Evolutionary conservation across 495 filamentous ascomycete genomes (phyloP).

Genomic region (Parathielavia appendiculata): DNA sequence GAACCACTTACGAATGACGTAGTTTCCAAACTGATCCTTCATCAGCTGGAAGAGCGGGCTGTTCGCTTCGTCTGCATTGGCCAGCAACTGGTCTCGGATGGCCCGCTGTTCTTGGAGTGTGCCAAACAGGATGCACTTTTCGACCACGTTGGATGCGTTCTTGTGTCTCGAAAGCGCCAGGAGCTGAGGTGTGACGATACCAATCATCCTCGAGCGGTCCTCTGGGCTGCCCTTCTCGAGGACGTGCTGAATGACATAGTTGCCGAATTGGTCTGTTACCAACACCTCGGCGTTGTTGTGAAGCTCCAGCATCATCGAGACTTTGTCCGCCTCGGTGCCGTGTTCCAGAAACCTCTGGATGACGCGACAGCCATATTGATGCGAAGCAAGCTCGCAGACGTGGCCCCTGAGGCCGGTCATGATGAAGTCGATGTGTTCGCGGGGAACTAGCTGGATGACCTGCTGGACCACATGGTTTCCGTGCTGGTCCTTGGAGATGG

Average conservation of each 20-base stretch:
- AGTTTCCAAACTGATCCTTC: slow-evolving; percentile 91
- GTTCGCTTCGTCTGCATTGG: slow-evolving; percentile 56
- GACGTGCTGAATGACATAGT: slow-evolving; percentile 95
- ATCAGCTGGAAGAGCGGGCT: slow-evolving; percentile 69
- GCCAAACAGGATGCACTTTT: slow-evolving; percentile 81
- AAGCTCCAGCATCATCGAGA: slow-evolving; percentile 70
- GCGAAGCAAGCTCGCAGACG: slow-evolving; percentile 70
- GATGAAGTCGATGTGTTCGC: slow-evolving; percentile 80
- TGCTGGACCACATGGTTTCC: slow-evolving; percentile 98
- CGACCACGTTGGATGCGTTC: slow-evolving; percentile 95
- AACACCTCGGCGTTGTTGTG: slow-evolving; percentile 65
- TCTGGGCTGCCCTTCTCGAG: slow-evolving; percentile 75
- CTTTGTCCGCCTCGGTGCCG: slow-evolving; percentile 66
- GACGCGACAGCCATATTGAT: slow-evolving; percentile 87
- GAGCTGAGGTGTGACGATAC: slow-evolving; percentile 64
- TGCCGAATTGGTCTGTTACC: slow-evolving; percentile 87
- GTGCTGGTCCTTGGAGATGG: slow-evolving; percentile 83
- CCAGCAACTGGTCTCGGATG: slow-evolving; percentile 65
- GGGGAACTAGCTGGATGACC: slow-evolving; percentile 80
- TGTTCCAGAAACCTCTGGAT: slow-evolving; percentile 90
- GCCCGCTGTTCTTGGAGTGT: slow-evolving; percentile 60
- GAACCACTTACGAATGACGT: slow-evolving; percentile 81
- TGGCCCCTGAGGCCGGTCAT: slow-evolving; percentile 78
- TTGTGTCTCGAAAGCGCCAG: slow-evolving; percentile 87
- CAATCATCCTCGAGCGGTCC: slow-evolving; percentile 69